Evolutionary conservation across 139 green algal species (phyloP).

Genomic region (Chlamydomonas schloesseri): DNA sequence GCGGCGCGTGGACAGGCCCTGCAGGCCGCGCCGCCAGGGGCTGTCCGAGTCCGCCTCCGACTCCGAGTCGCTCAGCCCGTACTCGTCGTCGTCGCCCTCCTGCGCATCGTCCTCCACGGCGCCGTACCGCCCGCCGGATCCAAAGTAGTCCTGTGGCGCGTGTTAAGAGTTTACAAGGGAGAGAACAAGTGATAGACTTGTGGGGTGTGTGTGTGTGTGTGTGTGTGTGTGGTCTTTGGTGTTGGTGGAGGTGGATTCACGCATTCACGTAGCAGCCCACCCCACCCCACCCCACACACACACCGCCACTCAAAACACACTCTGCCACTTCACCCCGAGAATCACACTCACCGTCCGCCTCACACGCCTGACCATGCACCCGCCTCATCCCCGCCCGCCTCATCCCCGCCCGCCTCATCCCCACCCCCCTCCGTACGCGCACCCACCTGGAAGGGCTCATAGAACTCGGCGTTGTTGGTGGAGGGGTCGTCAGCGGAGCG

Average conservation of each 20-base stretch:
- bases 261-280: too few relatives aligned
- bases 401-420: too few relatives aligned
- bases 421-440: background rate
- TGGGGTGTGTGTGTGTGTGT: background rate
- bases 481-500: constrained; percentile 25
- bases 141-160: constrained; percentile 11
- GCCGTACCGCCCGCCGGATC: background rate
- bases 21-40: background rate
- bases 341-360: too few relatives aligned
- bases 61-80: background rate
- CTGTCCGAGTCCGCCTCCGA: background rate
- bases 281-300: too few relatives aligned
- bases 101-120: background rate
- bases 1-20: background rate
- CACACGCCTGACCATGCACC: too few relatives aligned
- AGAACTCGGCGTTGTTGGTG: constrained; percentile 19
- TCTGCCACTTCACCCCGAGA: too few relatives aligned
- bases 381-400: too few relatives aligned
- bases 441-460: constrained; percentile 14
- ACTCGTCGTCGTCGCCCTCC: background rate
- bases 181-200: background rate
- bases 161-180: too few relatives aligned
- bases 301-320: too few relatives aligned
- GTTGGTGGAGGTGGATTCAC: too few relatives aligned
- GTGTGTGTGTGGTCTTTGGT: too few relatives aligned